Conservation (phyloP, 805 yeast genomes). For the Ascoidea tarda region DNA sequence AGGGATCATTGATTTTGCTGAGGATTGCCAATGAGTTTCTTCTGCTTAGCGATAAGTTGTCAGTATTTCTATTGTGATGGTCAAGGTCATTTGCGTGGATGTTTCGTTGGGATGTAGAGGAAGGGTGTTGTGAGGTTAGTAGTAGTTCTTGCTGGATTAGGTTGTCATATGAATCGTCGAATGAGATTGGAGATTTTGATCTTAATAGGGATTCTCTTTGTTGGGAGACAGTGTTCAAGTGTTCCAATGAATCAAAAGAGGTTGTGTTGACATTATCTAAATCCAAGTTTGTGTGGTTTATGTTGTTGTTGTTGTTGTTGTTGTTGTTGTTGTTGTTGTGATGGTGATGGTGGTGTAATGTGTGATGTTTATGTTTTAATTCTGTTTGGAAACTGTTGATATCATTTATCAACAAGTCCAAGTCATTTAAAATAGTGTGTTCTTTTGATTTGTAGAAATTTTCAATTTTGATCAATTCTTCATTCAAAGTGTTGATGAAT, state of each 20-base stretch:
- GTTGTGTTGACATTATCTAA: constrained; percentile 13
- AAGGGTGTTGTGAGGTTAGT: background rate
- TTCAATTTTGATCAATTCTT: constrained; percentile 66
- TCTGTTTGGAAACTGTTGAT: constrained; percentile 30
- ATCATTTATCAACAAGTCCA: constrained; percentile 43
- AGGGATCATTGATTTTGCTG: constrained; percentile 8
- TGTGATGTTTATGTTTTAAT: constrained; percentile 14
- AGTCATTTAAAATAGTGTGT: constrained; percentile 33
- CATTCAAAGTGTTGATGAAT: constrained; percentile 63
- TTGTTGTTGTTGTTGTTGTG: too few species aligned
- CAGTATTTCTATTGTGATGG: constrained; percentile 13
- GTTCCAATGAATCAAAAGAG: background rate
- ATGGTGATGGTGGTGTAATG: background rate
- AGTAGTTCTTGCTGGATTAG: background rate
- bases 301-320: too few species aligned
- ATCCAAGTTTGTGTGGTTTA: constrained; percentile 4
- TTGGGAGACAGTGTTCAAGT: background rate
- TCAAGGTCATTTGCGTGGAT: background rate
- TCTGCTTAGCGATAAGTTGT: background rate
- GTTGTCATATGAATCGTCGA: background rate
- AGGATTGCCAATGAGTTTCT: constrained; percentile 2
- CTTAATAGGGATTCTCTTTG: background rate
- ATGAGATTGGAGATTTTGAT: background rate
- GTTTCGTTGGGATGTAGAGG: background rate
- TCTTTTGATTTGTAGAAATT: constrained; percentile 61